These are phyloP conservation scores for Pseudogymnoascus sp. DNA, from an alignment of 2,329 filamentous ascomycete genomes.

Conservation along the genomic window DNA sequence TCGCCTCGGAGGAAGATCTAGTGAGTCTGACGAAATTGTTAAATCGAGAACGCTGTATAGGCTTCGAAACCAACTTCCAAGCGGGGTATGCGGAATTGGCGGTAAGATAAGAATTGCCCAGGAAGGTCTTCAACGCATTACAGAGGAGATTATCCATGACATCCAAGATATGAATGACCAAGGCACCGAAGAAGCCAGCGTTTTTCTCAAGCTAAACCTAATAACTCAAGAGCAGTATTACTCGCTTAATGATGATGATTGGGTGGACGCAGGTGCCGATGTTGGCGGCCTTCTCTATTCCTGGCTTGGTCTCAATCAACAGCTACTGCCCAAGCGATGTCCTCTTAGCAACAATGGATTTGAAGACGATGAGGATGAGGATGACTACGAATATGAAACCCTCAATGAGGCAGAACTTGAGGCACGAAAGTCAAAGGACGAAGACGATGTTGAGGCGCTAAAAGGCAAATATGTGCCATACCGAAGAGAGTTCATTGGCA, in stretches of 20 bases:
- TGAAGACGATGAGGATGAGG: slow-evolving; percentile 20
- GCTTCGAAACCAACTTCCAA: background rate
- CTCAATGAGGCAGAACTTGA: slow-evolving; percentile 22
- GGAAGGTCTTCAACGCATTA: slow-evolving; percentile 9
- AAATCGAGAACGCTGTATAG: slow-evolving; percentile 56
- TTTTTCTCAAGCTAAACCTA: slow-evolving; percentile 47
- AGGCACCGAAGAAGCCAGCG: slow-evolving; percentile 43
- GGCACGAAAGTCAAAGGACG: slow-evolving; percentile 13
- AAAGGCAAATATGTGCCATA: slow-evolving; percentile 22
- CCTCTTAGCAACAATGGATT: slow-evolving; percentile 21
- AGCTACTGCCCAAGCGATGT: slow-evolving; percentile 19
- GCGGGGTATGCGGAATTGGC: background rate
- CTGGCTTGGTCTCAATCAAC: slow-evolving; percentile 21
- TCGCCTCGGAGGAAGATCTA: slow-evolving; percentile 39
- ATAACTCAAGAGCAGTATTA: slow-evolving; percentile 56
- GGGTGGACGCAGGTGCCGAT: slow-evolving; percentile 11
- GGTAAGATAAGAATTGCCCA: slow-evolving; percentile 22
- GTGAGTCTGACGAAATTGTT: slow-evolving; percentile 48
- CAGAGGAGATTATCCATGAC: background rate
- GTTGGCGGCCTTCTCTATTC: background rate
- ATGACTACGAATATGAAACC: slow-evolving; percentile 24
- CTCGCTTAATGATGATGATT: slow-evolving; percentile 46
- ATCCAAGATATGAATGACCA: slow-evolving; percentile 5
- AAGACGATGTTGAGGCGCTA: slow-evolving; percentile 17
- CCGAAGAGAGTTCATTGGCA: slow-evolving; percentile 21